Evolutionary conservation across 2,329 filamentous ascomycete genomes (phyloP).

Genomic region (Aspergillus transmontanensis): DNA sequence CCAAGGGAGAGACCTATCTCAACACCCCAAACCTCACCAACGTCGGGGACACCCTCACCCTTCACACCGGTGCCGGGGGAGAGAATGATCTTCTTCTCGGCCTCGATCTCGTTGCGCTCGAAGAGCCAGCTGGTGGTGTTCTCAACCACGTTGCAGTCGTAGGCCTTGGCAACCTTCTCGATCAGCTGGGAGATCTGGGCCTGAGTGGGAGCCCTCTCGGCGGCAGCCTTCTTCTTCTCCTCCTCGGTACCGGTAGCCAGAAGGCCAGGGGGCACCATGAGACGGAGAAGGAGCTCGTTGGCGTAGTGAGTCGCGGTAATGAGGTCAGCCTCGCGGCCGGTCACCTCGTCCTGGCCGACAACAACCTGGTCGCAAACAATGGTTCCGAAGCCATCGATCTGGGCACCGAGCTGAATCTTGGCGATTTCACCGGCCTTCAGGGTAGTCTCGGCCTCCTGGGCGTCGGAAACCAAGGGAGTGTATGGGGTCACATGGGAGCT

Average conservation of each 20-base stretch:
- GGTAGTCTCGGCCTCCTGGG: constrained; percentile 76
- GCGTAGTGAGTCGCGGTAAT: constrained; percentile 90
- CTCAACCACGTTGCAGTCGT: constrained; percentile 91
- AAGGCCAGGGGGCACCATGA: constrained; percentile 89
- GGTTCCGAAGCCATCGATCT: constrained; percentile 95
- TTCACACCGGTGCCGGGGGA: constrained; percentile 78
- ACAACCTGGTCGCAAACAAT: constrained; percentile 94
- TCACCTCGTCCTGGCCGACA: constrained; percentile 68
- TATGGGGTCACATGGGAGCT: constrained; percentile 94
- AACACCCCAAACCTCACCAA: constrained; percentile 96
- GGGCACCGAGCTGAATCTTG: constrained; percentile 98
- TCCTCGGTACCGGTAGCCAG: constrained; percentile 83
- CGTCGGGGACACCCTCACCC: constrained; percentile 84
- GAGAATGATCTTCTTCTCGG: constrained; percentile 96
- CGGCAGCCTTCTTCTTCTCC: constrained; percentile 88
- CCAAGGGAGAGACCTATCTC: constrained; percentile 92
- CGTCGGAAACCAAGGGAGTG: constrained; percentile 85
- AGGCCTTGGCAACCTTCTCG: constrained; percentile 88
- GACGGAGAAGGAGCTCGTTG: constrained; percentile 88
- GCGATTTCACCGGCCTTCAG: constrained; percentile 84
- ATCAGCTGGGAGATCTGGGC: constrained; percentile 82
- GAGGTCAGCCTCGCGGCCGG: constrained; percentile 81
- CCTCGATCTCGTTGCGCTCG: constrained; percentile 96
- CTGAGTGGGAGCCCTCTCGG: constrained; percentile 82
- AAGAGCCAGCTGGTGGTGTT: constrained; percentile 98